Evolutionary conservation across 2,329 filamentous ascomycete genomes (phyloP).

Genomic region (Xylariales sp.): DNA sequence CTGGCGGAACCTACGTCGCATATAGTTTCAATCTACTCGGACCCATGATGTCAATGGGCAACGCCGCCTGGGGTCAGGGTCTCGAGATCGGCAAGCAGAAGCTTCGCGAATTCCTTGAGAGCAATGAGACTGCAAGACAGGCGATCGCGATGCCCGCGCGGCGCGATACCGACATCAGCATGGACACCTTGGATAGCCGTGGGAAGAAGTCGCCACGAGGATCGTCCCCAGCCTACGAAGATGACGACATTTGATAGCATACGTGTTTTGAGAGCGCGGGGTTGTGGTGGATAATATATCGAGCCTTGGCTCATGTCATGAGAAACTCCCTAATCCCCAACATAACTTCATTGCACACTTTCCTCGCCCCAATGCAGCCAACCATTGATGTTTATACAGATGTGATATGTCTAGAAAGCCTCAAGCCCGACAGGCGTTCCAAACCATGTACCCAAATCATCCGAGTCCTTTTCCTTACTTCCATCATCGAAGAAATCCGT

Average conservation of each 20-base stretch:
- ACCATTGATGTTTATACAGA: too few species aligned
- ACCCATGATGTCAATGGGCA: slow-evolving; percentile 91
- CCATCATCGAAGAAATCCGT: slow-evolving; percentile 65
- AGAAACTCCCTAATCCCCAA: neutral
- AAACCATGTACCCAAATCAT: slow-evolving; percentile 79
- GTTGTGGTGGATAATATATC: neutral
- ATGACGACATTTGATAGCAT: slow-evolving; percentile 52
- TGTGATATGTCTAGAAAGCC: slow-evolving; percentile 53
- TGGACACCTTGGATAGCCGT: slow-evolving; percentile 57
- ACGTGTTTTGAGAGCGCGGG: slow-evolving; percentile 1
- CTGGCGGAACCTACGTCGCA: slow-evolving; percentile 76
- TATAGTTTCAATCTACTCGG: slow-evolving; percentile 94
- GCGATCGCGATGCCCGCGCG: slow-evolving; percentile 69
- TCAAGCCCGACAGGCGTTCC: slow-evolving; percentile 66
- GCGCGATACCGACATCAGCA: slow-evolving; percentile 43
- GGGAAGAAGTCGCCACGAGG: slow-evolving; percentile 46
- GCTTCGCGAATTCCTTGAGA: slow-evolving; percentile 83
- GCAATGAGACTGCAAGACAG: slow-evolving; percentile 77
- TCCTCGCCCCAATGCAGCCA: neutral
- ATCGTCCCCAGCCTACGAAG: slow-evolving; percentile 43
- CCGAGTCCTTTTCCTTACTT: slow-evolving; percentile 40
- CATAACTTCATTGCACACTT: neutral
- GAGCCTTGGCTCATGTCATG: neutral
- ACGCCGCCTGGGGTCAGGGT: slow-evolving; percentile 81
- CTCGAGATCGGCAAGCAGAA: slow-evolving; percentile 88